Evolutionary conservation across 2,329 filamentous ascomycete species (phyloP), one percentile per base, ranked within the genome.

Genomic region (Thyridium curvatum): DNA sequence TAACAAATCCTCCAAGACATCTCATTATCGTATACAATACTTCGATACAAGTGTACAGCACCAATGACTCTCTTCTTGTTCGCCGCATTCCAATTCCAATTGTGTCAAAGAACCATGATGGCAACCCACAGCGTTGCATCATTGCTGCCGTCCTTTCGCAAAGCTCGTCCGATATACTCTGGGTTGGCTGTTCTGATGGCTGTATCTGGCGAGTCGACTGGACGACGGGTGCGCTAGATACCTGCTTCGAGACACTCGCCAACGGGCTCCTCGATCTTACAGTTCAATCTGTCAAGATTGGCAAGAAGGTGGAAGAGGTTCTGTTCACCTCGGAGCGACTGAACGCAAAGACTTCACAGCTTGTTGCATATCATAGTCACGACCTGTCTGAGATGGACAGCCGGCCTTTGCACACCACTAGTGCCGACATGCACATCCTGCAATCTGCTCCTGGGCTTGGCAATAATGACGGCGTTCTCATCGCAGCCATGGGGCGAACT

Each of bases 11-110:
- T 13, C 8, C 37, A 30, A 41, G 86, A 55, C 74, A 83, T 60
- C 58, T 96, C 30, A 80, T 96, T 41, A 60, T 94, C 40, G 77
- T 83, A 26, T 86, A 87, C 52, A 76, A 81, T 43, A 82, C 77
- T 18, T 82, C 83, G 9, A 69, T 96, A 39, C 84, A 89, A 56
- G 74, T 95, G 18, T 94, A 93, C 61, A 85, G 86, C 2, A 78
- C 86, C 21, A 69, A 77, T 46, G 89, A 88, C 39, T 97, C 93
- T 2, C 75, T 94, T 36, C 76, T 94, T 16, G 70, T 87, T 34
- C 81, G 87, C 48, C 78, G 80, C 40, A 82, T 96, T 35, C 65
- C 74, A 12, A 65, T 82, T 47, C 67, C 49, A 54, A 61, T 51
- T 26, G 21, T 26, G 21, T 26, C 21, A 16, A 45, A 50, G 36